Evolutionary conservation across 1,284 basidiomycete species (phyloP).

Genomic region (Cryptococcus sp.): DNA sequence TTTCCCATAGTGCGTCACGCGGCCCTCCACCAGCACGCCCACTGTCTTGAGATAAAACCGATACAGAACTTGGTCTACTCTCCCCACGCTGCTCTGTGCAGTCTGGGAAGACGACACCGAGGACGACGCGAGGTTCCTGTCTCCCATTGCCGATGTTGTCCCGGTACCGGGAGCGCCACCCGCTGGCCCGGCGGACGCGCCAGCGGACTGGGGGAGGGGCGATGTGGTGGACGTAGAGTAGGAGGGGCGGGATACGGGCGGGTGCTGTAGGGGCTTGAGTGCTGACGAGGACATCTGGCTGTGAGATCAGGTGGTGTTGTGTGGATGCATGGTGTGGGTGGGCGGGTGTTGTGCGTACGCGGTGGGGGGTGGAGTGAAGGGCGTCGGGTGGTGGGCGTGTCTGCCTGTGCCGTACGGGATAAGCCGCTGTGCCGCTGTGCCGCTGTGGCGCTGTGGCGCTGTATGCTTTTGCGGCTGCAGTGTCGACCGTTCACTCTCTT

Average conservation of each 20-base stretch:
- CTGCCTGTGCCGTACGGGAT: too few species aligned
- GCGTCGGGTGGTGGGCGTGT: too few species aligned
- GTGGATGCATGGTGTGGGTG: not conserved
- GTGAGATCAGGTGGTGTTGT: not conserved
- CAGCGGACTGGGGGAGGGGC: not conserved
- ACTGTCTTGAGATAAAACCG: constrained; percentile 49
- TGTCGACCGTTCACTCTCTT: too few species aligned
- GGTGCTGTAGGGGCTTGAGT: not conserved
- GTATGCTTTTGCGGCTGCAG: too few species aligned
- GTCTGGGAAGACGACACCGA: constrained; percentile 25
- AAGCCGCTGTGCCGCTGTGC: too few species aligned
- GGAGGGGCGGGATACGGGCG: not conserved
- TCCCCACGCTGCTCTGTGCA: constrained; percentile 11
- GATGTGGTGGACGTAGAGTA: not conserved
- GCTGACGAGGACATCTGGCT: not conserved
- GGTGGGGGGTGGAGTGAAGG: too few species aligned
- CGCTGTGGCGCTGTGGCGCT: too few species aligned
- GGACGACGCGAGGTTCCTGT: constrained; percentile 49
- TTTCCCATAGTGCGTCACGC: constrained; percentile 40
- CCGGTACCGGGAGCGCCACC: too few species aligned
- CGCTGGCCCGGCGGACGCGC: too few species aligned
- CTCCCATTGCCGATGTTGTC: not conserved
- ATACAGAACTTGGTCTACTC: constrained; percentile 46
- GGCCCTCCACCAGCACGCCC: constrained; percentile 42
- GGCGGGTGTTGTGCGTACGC: not conserved